Evolutionary conservation across 768 basidiomycete species (phyloP), one percentile per base, ranked within the genome.

Genomic region (Panaeolus papilionaceus): DNA sequence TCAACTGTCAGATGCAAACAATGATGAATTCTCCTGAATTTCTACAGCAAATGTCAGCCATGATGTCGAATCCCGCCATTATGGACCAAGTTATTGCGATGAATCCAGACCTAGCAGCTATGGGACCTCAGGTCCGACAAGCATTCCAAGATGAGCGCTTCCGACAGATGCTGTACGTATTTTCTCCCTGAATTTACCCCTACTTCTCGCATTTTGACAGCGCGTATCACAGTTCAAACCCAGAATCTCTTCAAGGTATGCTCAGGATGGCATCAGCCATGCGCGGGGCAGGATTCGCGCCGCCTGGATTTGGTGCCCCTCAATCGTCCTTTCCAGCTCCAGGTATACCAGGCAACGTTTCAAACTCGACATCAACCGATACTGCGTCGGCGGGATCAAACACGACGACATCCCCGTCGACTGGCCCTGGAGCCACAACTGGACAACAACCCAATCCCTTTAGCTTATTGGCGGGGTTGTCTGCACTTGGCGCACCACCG

Each of bases 1-100:
- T 61, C 54, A 58, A 58, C 28, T 58, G 42, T 6, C 72, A 95
- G 92, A 82, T 96, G 78, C 91, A 95, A 75, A 82, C 82, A 37
- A 91, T 98, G 92, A 86, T 98, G 84, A 89, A 92, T 73, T 90
- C 88, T 18, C 93, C 93, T 1, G 85, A 93, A 69, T 95, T 96
- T 72, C 77, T 96, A 45, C 88, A 93, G 69, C 93, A 96, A 78
- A 97, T 99, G 93, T 88, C 91, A 8, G 75, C 83, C 14, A 85
- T 95, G 78, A 91, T 99, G 88, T 88, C 89, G 7, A 92, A 96
- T 73, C 96, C 97, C 0, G 89, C 88, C n/a, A 82, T 98, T 61
- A 79, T 98, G 63, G 96, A 99, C 66, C 90, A 96, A 77, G 82
- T 96, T 72, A 90, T 97, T 70, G 86, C 89, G 0, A 86, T 86